Conservation (phyloP, 179 eudicot genomes). For the Carnegiea gigantea region DNA sequence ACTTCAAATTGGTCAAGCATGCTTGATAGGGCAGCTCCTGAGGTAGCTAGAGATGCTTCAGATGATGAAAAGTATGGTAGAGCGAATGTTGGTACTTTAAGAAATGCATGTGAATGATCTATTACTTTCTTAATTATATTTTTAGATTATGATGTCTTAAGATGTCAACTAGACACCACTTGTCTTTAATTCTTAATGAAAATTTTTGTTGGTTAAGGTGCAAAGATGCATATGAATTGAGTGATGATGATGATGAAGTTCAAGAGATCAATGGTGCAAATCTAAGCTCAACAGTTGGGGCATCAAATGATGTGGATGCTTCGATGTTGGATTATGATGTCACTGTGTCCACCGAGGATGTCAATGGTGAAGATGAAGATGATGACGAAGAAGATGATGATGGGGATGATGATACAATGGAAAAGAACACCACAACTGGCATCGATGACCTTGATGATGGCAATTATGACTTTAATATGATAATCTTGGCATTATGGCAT, state of each 20-base stretch:
- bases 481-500: too few species aligned
- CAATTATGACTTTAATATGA: too few species aligned
- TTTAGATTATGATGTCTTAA: background rate
- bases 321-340: too few species aligned
- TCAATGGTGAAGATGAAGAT: background rate
- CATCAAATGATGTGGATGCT: background rate
- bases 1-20: background rate
- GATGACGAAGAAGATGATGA: background rate
- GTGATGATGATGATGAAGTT: background rate
- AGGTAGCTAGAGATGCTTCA: background rate
- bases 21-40: conserved; percentile 10
- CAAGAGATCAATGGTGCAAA: too few species aligned
- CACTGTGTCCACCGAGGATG: background rate
- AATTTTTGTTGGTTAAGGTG: too few species aligned
- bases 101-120: background rate
- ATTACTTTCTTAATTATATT: too few species aligned
- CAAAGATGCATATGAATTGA: background rate
- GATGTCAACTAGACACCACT: background rate
- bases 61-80: background rate
- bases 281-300: background rate
- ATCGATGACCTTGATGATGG: too few species aligned
- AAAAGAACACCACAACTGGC: too few species aligned
- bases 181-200: too few species aligned
- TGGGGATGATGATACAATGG: background rate
- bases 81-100: background rate